These are phyloP conservation scores for Trichoderma sp. DNA, from an alignment of 2,329 filamentous ascomycete genomes.

Conservation along the genomic window DNA sequence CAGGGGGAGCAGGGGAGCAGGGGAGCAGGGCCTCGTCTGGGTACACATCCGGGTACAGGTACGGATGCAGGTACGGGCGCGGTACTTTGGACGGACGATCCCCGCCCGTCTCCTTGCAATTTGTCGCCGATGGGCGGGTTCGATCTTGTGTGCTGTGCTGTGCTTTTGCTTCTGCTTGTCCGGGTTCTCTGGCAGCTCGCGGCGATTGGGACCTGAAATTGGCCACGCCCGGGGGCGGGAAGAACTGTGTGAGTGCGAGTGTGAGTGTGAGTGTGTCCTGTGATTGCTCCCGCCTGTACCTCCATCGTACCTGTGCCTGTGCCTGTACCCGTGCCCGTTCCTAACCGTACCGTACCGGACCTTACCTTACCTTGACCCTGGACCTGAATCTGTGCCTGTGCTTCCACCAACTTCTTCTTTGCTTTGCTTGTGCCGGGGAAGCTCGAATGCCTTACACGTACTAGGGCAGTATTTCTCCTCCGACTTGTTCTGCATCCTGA, in stretches of 20 bases:
- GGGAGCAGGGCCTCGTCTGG: not conserved
- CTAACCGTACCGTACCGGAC: not conserved
- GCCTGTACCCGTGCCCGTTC: not conserved
- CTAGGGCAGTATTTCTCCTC: not conserved
- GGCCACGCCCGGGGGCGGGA: conserved; percentile 4
- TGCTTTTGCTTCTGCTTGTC: not conserved
- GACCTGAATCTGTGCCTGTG: conserved; percentile 5
- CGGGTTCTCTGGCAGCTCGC: conserved; percentile 20
- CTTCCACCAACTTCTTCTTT: not conserved
- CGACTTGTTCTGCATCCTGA: not conserved
- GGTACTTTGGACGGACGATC: not conserved
- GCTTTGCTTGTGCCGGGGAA: not conserved
- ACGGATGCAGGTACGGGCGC: not conserved
- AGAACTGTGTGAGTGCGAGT: no score
- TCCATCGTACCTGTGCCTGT: not conserved
- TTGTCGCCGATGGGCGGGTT: conserved; percentile 25
- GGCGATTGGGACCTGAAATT: conserved; percentile 23
- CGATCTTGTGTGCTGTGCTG: not conserved
- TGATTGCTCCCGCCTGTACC: not conserved
- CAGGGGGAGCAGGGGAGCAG: no score
- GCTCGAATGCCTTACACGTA: not conserved
- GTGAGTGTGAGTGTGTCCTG: not conserved
- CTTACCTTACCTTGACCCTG: not conserved
- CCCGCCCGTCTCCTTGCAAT: conserved; percentile 25
- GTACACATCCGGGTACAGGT: not conserved